Evolutionary conservation across 164 flowering plant species (phyloP).

Genomic region (Brasenia schreberi): DNA sequence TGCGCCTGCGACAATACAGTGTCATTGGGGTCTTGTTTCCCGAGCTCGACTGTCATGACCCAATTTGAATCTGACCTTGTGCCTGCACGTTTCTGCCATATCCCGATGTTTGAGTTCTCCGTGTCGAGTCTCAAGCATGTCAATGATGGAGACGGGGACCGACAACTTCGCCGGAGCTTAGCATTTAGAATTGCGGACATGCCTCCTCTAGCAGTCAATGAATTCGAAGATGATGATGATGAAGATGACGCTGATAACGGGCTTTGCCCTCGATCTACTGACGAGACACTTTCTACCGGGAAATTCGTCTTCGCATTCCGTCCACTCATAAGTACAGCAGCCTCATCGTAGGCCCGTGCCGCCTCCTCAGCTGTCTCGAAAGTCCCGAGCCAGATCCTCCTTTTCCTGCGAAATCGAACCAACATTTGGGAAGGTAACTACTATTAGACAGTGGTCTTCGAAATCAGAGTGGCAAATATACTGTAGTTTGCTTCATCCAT

Average conservation of each 20-base stretch:
- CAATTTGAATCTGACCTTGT: constrained; percentile 42
- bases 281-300: constrained; percentile 11
- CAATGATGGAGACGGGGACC: constrained; percentile 52
- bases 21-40: constrained; percentile 1
- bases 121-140: constrained; percentile 77
- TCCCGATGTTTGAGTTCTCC: constrained; percentile 68
- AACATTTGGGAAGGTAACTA: too few species aligned
- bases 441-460: too few species aligned
- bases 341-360: constrained; percentile 72
- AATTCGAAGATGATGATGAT: background rate
- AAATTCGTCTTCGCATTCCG: constrained; percentile 77
- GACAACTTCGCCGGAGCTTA: constrained; percentile 55
- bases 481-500: too few species aligned
- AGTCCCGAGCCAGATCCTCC: constrained; percentile 77
- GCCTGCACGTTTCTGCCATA: constrained; percentile 89
- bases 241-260: background rate
- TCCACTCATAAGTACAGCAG: constrained; percentile 61
- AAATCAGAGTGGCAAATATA: too few species aligned
- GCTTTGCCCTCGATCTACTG: background rate
- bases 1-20: background rate
- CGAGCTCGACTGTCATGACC: constrained; percentile 68
- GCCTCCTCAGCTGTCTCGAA: constrained; percentile 77
- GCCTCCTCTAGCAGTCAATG: constrained; percentile 16
- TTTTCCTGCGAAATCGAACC: constrained; percentile 30
- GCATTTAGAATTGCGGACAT: constrained; percentile 36